Conservation (phyloP, 116 monocot species). For the Cymodocea nodosa region DNA sequence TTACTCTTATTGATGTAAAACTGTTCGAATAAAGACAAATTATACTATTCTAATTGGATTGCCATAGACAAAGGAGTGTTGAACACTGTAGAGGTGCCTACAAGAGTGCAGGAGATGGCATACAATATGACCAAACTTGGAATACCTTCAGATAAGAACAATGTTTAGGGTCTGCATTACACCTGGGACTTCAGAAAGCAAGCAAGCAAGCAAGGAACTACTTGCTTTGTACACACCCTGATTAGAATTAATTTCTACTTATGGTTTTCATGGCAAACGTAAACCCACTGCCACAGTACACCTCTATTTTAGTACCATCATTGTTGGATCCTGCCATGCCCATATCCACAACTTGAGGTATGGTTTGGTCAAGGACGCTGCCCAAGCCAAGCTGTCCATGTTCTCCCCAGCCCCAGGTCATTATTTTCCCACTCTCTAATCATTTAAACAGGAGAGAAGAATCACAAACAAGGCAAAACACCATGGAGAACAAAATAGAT, state of each 20-base stretch:
- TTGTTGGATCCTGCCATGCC: background rate
- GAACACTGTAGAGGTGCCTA: too few species aligned
- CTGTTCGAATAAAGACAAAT: too few species aligned
- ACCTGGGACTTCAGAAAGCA: too few species aligned
- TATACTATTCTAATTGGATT: too few species aligned
- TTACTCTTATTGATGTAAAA: too few species aligned
- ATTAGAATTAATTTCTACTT: background rate
- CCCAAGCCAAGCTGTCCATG: conserved; percentile 92
- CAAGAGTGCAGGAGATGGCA: too few species aligned
- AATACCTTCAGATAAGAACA: too few species aligned
- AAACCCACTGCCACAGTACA: conserved; percentile 89
- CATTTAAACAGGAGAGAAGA: background rate
- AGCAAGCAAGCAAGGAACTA: too few species aligned
- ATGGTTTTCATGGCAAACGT: conserved; percentile 26
- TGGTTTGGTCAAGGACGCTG: conserved; percentile 34
- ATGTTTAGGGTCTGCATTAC: too few species aligned
- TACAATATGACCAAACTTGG: too few species aligned
- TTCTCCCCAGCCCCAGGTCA: conserved; percentile 98
- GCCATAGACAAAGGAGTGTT: too few species aligned
- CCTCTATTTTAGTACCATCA: conserved; percentile 7
- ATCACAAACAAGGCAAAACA: background rate
- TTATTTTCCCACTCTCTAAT: conserved; percentile 44
- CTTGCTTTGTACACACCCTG: too few species aligned
- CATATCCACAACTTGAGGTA: conserved; percentile 39
- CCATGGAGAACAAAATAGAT: background rate